phyloP scores from a whole-genome alignment of 2,329 filamentous ascomycete genomes.

The Leptographium galeiforme region DNA sequence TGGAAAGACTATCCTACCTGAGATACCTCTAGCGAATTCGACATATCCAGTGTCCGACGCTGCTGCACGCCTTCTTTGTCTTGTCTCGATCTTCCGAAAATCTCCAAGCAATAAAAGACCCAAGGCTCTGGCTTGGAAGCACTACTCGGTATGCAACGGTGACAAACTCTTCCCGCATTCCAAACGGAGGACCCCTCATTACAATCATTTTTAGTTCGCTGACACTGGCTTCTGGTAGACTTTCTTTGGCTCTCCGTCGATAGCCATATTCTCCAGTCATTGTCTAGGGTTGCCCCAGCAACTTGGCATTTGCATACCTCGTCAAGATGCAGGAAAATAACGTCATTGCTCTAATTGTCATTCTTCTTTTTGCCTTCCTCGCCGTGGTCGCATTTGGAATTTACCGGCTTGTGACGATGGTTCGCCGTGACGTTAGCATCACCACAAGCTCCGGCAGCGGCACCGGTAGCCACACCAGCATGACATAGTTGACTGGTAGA shows the following conservation, averaged over 20 bases:
- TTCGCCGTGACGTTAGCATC: slow-evolving; percentile 28
- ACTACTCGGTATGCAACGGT: background rate
- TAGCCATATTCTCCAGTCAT: background rate
- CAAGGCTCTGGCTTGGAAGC: background rate
- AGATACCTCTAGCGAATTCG: no score
- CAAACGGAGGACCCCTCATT: background rate
- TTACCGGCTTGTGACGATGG: slow-evolving; percentile 44
- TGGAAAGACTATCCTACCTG: background rate
- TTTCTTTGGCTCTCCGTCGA: background rate
- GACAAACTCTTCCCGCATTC: background rate
- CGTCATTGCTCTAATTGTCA: slow-evolving; percentile 55
- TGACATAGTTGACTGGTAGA: background rate
- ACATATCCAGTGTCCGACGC: background rate
- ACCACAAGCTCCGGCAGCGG: slow-evolving; percentile 14
- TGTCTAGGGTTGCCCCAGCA: background rate
- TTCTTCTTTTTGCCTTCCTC: slow-evolving; percentile 50
- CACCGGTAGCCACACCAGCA: background rate
- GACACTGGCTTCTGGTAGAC: background rate
- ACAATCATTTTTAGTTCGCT: background rate
- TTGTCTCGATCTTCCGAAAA: background rate
- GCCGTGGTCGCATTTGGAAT: slow-evolving; percentile 50
- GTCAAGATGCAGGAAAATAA: slow-evolving; percentile 48
- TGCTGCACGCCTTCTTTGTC: background rate
- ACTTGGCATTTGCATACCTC: background rate
- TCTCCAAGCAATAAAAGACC: background rate